Evolutionary conservation across 257 asterid species (phyloP), one percentile per base, ranked within the genome.

Genomic region (Penstemon newberryi): DNA sequence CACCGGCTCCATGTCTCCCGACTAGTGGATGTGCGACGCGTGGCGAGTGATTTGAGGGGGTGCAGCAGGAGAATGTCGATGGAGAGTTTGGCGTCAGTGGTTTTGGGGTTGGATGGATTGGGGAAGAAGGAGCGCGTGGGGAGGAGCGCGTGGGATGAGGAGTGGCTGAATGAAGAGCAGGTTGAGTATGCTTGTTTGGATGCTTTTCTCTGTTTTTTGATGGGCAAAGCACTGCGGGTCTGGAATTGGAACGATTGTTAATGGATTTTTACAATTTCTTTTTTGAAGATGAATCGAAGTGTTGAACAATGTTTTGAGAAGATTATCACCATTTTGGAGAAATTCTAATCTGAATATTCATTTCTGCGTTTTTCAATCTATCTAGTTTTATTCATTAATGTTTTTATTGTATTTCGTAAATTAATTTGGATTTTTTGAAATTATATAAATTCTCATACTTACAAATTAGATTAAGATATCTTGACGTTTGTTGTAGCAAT

Each of bases 151-250:
- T 71, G 81, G 81, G 71, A 56, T 25, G 50, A 1, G 1, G 18
- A 13, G 5, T 9, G 49, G 57, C 74, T 76, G 7, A 65, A 33
- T 39, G 5, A 5, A 8, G 80, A 70, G 4, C 73, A 70, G 65
- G 69, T 70, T 1, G 54, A 5, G 50, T 65, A 76, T 60, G 80
- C 80, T 18, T 58, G 71, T 41, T 13, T 43, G 52, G 73, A 76
- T 65, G 80, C 46, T 41, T 75, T 73, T 51, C 62, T 70, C 3
- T 5, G 42, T 38, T 41, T 18, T 15, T 13, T 37, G 58, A 41
- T 71, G 42, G 75, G 33, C 3, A 63, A 4, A 18, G 58, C 37
- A 11, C 68, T 73, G 36, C 33, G 8, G 50, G 78, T 43, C 60
- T 73, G 33, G 33, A 25, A 25, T 25, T 25, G 33, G 33, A 25